A percentile compares a stretch with the other conserved stretches of the same genome.
Conservation (phyloP, 352 stramenopile genomes). For the Discostella stelligera region DNA sequence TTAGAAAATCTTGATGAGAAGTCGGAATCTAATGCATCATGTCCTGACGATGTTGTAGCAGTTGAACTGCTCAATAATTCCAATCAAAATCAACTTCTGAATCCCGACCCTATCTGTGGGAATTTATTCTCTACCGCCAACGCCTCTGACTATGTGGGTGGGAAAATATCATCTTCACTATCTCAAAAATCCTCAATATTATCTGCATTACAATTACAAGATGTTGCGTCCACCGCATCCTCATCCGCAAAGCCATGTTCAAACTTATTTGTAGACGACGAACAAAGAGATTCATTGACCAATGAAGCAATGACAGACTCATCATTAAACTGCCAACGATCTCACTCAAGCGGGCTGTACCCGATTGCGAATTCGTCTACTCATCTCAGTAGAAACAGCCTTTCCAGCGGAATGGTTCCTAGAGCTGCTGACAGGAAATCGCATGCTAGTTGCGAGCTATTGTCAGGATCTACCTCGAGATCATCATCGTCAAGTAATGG, state of each 20-base stretch:
- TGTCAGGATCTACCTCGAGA: constrained; percentile 13
- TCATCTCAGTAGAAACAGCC: constrained; percentile 24
- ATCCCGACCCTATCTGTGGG: constrained; percentile 8
- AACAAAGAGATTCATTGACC: background rate
- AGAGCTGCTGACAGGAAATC: constrained; percentile 19
- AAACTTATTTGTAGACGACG: background rate
- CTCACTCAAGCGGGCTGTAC: background rate
- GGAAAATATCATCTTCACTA: background rate
- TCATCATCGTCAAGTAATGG: constrained; percentile 19
- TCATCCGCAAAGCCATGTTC: background rate
- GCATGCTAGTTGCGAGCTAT: background rate
- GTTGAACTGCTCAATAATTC: constrained; percentile 18
- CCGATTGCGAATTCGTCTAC: background rate
- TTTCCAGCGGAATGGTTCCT: constrained; percentile 26
- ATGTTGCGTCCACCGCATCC: background rate
- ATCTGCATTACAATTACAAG: background rate
- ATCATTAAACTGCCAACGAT: background rate
- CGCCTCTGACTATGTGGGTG: background rate
- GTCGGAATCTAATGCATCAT: constrained; percentile 43
- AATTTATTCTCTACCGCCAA: constrained; percentile 7
- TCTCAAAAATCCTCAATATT: background rate
- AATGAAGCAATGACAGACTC: background rate
- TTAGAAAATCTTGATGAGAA: constrained; percentile 45
- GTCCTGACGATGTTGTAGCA: constrained; percentile 33
- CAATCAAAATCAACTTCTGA: constrained; percentile 33